Evolutionary conservation across 163 green algal species (phyloP).

Genomic region (Scenedesmus sp.): DNA sequence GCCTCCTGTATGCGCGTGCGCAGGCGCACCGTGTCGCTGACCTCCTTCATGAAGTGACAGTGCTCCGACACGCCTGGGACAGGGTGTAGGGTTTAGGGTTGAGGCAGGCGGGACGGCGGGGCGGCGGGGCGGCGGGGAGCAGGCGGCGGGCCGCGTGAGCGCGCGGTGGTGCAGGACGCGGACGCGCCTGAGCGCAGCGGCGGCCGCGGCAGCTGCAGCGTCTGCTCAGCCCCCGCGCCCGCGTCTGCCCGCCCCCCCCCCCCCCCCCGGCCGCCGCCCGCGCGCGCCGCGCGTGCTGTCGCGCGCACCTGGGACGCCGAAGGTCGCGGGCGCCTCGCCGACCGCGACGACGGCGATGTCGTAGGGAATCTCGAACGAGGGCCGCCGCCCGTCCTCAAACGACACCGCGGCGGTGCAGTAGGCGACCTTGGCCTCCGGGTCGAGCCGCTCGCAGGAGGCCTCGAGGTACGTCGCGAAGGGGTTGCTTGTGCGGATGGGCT

Average conservation of each 20-base stretch:
- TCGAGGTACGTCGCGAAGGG: constrained; percentile 58
- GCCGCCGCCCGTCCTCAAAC: constrained; percentile 36
- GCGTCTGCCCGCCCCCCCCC: no score
- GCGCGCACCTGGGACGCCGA: constrained; percentile 65
- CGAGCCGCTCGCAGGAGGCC: constrained; percentile 44
- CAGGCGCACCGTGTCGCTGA: constrained; percentile 63
- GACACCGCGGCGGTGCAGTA: constrained; percentile 42
- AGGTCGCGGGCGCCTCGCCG: constrained; percentile 73
- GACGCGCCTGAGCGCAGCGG: no score
- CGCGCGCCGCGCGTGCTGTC: no score
- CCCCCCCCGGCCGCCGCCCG: no score
- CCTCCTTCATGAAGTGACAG: constrained; percentile 68
- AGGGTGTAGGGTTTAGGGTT: no score
- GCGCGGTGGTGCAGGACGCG: no score
- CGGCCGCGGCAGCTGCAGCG: no score
- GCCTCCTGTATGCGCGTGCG: constrained; percentile 59
- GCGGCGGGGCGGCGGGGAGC: no score
- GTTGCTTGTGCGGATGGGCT: constrained; percentile 75
- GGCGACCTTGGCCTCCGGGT: constrained; percentile 41
- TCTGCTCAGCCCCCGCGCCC: no score
- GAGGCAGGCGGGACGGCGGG: no score
- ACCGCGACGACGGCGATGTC: constrained; percentile 70
- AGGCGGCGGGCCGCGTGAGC: no score
- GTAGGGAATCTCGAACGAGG: constrained; percentile 62
- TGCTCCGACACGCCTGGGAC: constrained; percentile 43